These are phyloP conservation scores for Diaporthe citrichinensis DNA, from an alignment of 2,329 filamentous ascomycete species.

Conservation along the genomic window DNA sequence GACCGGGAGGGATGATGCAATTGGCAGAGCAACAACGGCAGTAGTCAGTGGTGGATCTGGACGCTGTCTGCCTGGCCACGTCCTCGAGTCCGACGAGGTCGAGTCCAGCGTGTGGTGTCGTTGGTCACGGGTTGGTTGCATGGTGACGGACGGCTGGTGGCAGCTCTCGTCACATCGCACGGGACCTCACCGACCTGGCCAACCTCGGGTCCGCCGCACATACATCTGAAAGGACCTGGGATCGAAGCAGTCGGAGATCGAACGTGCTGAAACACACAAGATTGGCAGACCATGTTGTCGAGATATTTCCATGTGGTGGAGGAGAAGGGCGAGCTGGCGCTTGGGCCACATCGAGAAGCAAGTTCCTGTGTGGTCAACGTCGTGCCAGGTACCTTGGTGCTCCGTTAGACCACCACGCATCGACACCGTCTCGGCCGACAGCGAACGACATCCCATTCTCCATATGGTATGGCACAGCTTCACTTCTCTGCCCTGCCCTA, in stretches of 20 bases:
- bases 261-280: not conserved
- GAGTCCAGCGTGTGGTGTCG: conserved; percentile 10
- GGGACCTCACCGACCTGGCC: not conserved
- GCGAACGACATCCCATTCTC: not conserved
- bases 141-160: conserved; percentile 18
- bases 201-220: not conserved
- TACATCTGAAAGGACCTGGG: not conserved
- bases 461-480: not conserved
- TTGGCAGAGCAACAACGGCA: not conserved
- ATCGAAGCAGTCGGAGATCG: not conserved
- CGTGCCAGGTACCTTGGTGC: not conserved
- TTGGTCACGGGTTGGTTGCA: conserved; percentile 10
- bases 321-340: not conserved
- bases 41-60: not conserved
- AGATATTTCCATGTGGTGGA: not conserved
- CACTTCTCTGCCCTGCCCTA: not conserved
- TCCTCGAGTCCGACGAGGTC: conserved; percentile 10
- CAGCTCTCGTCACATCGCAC: conserved; percentile 22
- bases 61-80: conserved; percentile 6
- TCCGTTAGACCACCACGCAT: not conserved
- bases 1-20: conserved; percentile 10
- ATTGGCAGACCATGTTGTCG: not conserved
- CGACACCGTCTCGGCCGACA: not conserved
- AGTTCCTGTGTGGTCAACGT: not conserved
- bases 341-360: conserved; percentile 13